phyloP scores from a whole-genome alignment of 805 yeast genomes.

The Ascoidea asiatica region DNA sequence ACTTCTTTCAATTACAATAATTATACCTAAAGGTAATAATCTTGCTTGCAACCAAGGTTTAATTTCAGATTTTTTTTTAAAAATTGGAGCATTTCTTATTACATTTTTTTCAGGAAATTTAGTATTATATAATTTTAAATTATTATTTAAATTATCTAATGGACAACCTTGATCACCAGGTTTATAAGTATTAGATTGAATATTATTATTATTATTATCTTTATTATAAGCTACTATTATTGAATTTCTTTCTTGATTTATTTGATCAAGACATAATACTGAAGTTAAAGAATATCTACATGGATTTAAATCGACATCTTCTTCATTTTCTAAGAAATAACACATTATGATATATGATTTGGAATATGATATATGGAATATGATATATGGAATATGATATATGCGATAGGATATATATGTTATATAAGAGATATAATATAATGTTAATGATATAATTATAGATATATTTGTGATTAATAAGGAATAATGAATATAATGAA shows the following conservation, averaged over 20 bases:
- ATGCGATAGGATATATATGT: too few relatives aligned
- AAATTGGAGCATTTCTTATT: slow-evolving; percentile 1
- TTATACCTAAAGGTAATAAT: slow-evolving; percentile 9
- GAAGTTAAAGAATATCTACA: background rate
- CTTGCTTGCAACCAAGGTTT: slow-evolving; percentile 9
- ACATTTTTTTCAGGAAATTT: background rate
- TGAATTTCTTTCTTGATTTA: background rate
- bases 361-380: too few relatives aligned
- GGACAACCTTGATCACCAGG: background rate
- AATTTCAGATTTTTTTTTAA: slow-evolving; percentile 7
- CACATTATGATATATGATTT: too few relatives aligned
- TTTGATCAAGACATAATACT: background rate
- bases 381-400: too few relatives aligned
- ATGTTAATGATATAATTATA: too few relatives aligned
- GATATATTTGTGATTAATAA: too few relatives aligned
- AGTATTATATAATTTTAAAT: background rate
- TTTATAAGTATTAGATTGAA: background rate
- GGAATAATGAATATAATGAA: too few relatives aligned
- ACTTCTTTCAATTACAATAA: slow-evolving; percentile 19
- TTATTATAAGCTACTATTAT: background rate
- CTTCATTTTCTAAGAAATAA: background rate
- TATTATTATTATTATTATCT: too few relatives aligned
- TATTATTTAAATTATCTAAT: too few relatives aligned
- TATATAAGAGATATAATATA: too few relatives aligned
- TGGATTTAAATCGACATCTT: background rate